Evolutionary conservation across 2,329 filamentous ascomycete genomes (phyloP).

Genomic region (Talaromyces sp.): DNA sequence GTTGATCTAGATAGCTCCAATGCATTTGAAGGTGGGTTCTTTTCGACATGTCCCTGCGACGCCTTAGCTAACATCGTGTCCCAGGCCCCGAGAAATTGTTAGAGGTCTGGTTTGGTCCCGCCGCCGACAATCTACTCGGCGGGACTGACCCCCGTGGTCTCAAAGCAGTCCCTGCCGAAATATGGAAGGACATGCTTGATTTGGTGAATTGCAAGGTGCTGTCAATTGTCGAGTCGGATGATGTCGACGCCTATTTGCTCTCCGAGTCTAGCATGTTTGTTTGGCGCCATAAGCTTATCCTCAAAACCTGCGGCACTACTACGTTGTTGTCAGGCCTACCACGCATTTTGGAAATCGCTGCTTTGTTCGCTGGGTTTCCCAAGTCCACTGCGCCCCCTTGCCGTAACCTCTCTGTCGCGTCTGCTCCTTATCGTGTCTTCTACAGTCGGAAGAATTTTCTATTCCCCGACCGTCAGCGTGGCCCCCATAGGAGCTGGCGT

Average conservation of each 20-base stretch:
- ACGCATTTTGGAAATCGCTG: constrained; percentile 88
- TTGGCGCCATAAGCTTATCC: constrained; percentile 97
- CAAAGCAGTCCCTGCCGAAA: constrained; percentile 77
- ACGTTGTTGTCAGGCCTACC: constrained; percentile 86
- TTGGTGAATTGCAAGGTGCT: constrained; percentile 98
- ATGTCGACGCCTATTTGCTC: constrained; percentile 92
- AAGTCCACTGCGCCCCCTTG: constrained; percentile 66
- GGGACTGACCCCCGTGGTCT: constrained; percentile 71
- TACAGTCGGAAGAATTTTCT: constrained; percentile 99
- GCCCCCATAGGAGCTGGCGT: constrained; percentile 95
- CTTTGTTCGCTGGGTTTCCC: constrained; percentile 82
- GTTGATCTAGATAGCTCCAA: constrained; percentile 90
- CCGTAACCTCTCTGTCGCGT: constrained; percentile 68
- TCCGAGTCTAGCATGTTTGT: constrained; percentile 99
- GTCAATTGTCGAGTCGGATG: constrained; percentile 86
- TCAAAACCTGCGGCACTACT: constrained; percentile 98
- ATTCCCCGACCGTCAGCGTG: constrained; percentile 89
- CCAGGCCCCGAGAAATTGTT: constrained; percentile 90
- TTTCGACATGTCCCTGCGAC: not conserved
- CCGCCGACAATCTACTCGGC: constrained; percentile 67
- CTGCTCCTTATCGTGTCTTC: constrained; percentile 91
- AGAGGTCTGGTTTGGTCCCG: constrained; percentile 95
- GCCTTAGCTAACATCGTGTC: constrained; percentile 23
- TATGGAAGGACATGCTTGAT: constrained; percentile 96
- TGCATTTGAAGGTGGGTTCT: constrained; percentile 80